Conservation (phyloP, 2,329 filamentous ascomycete species). For the Sarocladium oryzae region DNA sequence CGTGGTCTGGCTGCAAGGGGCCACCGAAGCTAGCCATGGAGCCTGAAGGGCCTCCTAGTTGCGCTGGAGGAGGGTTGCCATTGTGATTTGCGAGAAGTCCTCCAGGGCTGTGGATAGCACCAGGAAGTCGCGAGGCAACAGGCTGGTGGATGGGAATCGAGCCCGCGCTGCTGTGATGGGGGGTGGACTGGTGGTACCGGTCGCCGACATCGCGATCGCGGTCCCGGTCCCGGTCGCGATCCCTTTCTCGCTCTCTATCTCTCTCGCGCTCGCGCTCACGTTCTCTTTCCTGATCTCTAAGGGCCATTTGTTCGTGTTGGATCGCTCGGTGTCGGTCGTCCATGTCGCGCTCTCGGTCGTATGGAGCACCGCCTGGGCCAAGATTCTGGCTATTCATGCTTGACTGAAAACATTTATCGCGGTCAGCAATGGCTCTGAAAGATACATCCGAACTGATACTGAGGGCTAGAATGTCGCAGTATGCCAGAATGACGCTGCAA, state of each 20-base stretch:
- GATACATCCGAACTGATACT: too few species aligned
- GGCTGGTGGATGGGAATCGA: constrained; percentile 92
- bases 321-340: constrained; percentile 41
- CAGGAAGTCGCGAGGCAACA: constrained; percentile 72
- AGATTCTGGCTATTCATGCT: constrained; percentile 42
- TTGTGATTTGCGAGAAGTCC: constrained; percentile 75
- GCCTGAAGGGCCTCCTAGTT: constrained; percentile 40
- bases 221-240: constrained; percentile 58
- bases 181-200: constrained; percentile 57
- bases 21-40: constrained; percentile 47
- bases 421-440: not conserved
- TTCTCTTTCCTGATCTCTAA: constrained; percentile 37
- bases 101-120: constrained; percentile 85
- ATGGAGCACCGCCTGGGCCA: constrained; percentile 31
- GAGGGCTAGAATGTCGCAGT: not conserved
- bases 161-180: constrained; percentile 78
- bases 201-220: constrained; percentile 61
- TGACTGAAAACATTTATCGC: constrained; percentile 9
- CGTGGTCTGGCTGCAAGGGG: constrained; percentile 46
- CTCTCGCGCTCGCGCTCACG: constrained; percentile 58
- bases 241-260: constrained; percentile 45
- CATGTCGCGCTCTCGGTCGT: constrained; percentile 43
- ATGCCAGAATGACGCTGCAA: not conserved
- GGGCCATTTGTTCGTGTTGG: constrained; percentile 41
- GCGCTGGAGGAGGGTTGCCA: constrained; percentile 38